Evolutionary conservation across 2,329 filamentous ascomycete species (phyloP), one percentile per base, ranked within the genome.

Genomic region (Paramyrothecium roridum): DNA sequence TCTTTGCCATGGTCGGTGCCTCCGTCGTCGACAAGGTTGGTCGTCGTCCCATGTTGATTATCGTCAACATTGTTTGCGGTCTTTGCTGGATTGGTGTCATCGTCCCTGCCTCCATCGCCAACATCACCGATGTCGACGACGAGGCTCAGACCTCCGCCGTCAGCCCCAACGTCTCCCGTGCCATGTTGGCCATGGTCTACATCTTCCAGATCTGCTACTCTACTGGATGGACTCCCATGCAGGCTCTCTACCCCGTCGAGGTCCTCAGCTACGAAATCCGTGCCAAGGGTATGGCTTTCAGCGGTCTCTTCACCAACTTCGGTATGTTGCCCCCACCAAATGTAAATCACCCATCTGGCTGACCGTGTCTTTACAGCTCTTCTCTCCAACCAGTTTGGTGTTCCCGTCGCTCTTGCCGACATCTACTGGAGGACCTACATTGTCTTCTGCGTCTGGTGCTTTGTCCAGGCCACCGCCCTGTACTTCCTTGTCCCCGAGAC

Each of bases 341-440:
- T 43, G 37, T 6, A 7, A 21, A 19, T 17, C 46, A 8, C 48
- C 52, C 11, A 56, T 47, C 37, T 33, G 13, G n/a, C 10, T 43
- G 48, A 49, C 73, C 17, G 73, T 69, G 46, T 68, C 78, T 8
- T 49, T 70, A 78, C 23, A 53, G 55, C 63, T 3, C 59, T 62
- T 54, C 62, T 66, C 52, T 56, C 61, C 53, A 79, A 75, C 59
- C 73, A 78, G 64, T 77, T 76, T 54, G 76, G 70, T 52, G 75
- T 73, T 46, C 77, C 77, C 0, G 75, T 81, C 2, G 72, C 77
- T 2, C 69, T 83, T 43, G 69, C 76, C 23, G 72, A 76, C 51
- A 82, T 84, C 50, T 74, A 71, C 1, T 84, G 79, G 80, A 75
- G 76, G 57, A 80, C 78, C 0, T 83, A 83, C 61, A 81, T 84